phyloP scores from a whole-genome alignment of 208 protist species.

The Acanthamoeba royreba region DNA sequence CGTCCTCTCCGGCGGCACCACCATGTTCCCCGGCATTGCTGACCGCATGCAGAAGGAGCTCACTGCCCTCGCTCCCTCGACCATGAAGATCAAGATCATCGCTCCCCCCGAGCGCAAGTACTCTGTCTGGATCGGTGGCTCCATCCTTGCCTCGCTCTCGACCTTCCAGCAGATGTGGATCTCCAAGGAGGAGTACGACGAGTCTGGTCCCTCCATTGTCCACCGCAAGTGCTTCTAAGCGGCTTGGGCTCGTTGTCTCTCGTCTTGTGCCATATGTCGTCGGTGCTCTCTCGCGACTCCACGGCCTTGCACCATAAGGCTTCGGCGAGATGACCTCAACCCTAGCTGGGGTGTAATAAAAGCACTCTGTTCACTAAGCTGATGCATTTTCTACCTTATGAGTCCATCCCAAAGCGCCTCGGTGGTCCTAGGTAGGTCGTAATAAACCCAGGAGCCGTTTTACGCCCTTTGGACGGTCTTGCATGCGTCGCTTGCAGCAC shows the following conservation, averaged over 20 bases:
- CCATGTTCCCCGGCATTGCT: slow-evolving; percentile 91
- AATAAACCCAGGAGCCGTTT: too few species aligned
- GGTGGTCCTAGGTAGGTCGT: too few species aligned
- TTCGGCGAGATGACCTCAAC: too few species aligned
- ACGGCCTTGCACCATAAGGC: too few species aligned
- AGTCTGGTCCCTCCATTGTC: slow-evolving; percentile 95
- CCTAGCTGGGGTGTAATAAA: too few species aligned
- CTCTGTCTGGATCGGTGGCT: slow-evolving; percentile 83
- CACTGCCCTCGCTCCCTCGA: slow-evolving; percentile 89
- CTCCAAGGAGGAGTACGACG: slow-evolving; percentile 98
- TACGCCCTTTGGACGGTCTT: too few species aligned
- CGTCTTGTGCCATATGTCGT: neutral
- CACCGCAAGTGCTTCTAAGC: slow-evolving; percentile 96
- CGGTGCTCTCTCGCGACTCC: neutral
- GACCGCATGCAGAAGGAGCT: slow-evolving; percentile 96
- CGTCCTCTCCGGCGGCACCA: slow-evolving; percentile 93
- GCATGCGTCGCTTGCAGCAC: neutral
- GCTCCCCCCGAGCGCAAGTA: slow-evolving; percentile 73
- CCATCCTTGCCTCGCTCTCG: slow-evolving; percentile 74
- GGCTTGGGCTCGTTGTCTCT: slow-evolving; percentile 54
- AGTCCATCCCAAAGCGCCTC: too few species aligned
- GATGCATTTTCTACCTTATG: too few species aligned
- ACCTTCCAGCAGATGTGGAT: slow-evolving; percentile 94
- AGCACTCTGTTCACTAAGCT: too few species aligned
- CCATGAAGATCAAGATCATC: slow-evolving; percentile 88